These are phyloP conservation scores for Phylloporus sp. DNA, from an alignment of 768 basidiomycete species.

Conservation along the genomic window DNA sequence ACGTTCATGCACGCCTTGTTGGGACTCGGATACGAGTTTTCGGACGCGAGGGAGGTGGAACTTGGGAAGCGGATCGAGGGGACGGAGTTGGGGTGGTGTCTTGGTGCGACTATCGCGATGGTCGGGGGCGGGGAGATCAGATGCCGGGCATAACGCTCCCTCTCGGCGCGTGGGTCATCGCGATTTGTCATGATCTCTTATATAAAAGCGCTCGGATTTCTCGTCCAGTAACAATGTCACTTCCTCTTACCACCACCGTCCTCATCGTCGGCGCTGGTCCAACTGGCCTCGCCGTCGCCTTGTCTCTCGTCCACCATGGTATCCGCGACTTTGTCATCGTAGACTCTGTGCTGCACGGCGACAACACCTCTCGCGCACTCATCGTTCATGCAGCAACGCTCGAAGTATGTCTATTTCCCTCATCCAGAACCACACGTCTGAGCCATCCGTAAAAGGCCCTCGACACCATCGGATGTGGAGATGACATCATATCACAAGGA, in stretches of 20 bases:
- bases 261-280: slow-evolving; percentile 53
- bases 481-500: slow-evolving; percentile 37
- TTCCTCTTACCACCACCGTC: slow-evolving; percentile 36
- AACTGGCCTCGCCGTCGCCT: slow-evolving; percentile 42
- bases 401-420: slow-evolving; percentile 32
- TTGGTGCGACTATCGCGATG: slow-evolving; percentile 80
- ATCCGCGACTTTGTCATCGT: slow-evolving; percentile 41
- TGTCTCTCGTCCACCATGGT: slow-evolving; percentile 42
- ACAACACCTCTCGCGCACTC: slow-evolving; percentile 43
- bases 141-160: slow-evolving; percentile 40
- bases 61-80: slow-evolving; percentile 85
- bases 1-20: slow-evolving; percentile 92
- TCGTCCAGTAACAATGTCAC: slow-evolving; percentile 12
- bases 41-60: slow-evolving; percentile 55
- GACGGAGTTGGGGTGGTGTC: slow-evolving; percentile 92
- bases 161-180: neutral
- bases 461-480: slow-evolving; percentile 40
- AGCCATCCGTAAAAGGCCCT: slow-evolving; percentile 30
- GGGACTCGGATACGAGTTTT: slow-evolving; percentile 87
- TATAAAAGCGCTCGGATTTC: no score
- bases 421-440: neutral
- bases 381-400: slow-evolving; percentile 51
- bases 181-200: neutral
- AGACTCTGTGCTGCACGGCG: slow-evolving; percentile 33
- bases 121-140: slow-evolving; percentile 56